Evolutionary conservation across 768 basidiomycete species (phyloP).

Genomic region (Suillus subluteus): DNA sequence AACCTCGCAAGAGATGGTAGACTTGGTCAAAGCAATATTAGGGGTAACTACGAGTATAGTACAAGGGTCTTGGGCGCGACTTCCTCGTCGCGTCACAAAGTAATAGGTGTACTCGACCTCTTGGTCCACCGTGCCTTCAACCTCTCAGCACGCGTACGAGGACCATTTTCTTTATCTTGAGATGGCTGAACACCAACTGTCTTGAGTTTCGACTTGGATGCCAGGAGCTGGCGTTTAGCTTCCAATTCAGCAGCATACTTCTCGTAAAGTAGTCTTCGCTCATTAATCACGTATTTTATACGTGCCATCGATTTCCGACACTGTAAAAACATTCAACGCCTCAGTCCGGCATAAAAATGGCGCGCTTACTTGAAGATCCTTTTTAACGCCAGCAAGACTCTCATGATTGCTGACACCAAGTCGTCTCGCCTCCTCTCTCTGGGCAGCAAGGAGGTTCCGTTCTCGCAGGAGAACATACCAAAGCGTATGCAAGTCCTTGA

Average conservation of each 20-base stretch:
- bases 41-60: constrained; percentile 3
- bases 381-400: constrained; percentile 31
- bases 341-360: constrained; percentile 10
- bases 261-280: constrained; percentile 84
- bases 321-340: constrained; percentile 42
- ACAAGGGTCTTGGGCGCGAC: background rate
- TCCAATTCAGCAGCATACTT: constrained; percentile 25
- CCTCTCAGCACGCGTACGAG: constrained; percentile 10
- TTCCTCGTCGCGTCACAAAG: background rate
- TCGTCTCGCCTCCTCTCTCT: constrained; percentile 76
- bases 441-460: constrained; percentile 88
- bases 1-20: background rate
- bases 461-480: constrained; percentile 94
- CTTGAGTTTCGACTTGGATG: constrained; percentile 6
- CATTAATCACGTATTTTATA: constrained; percentile 90
- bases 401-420: constrained; percentile 46
- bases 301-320: constrained; percentile 96
- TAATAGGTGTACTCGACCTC: background rate
- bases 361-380: constrained; percentile 49
- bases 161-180: constrained; percentile 12
- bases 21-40: background rate
- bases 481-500: constrained; percentile 89
- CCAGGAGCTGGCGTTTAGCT: constrained; percentile 11
- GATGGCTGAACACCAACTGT: constrained; percentile 1
- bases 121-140: constrained; percentile 8